phyloP scores from a whole-genome alignment of 2,329 filamentous ascomycete species.

The Alternaria postmessia region DNA sequence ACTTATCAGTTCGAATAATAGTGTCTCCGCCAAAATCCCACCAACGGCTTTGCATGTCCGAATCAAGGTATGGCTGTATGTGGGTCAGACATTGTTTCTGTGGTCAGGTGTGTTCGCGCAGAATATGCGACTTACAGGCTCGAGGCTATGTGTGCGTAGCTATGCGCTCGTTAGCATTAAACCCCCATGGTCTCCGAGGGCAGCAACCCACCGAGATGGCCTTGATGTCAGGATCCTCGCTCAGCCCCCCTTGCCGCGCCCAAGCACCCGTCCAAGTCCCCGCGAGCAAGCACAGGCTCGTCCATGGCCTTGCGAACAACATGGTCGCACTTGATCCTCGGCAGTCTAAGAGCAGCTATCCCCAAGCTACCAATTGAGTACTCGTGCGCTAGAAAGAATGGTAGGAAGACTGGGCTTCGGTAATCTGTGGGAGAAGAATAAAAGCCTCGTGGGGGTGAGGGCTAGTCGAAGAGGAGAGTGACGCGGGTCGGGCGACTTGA shows the following conservation, averaged over 20 bases:
- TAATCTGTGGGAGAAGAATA: conserved; percentile 29
- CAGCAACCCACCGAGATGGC: conserved; percentile 67
- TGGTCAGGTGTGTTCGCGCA: background rate
- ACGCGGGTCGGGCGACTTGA: conserved; percentile 36
- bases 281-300: conserved; percentile 49
- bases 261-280: conserved; percentile 42
- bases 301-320: conserved; percentile 47
- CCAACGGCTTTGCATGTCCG: conserved; percentile 98
- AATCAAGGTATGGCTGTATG: conserved; percentile 88
- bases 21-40: conserved; percentile 98
- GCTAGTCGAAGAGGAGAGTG: conserved; percentile 37
- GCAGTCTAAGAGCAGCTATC: conserved; percentile 26
- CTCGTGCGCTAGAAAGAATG: conserved; percentile 36
- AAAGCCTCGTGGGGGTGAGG: conserved; percentile 17
- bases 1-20: conserved; percentile 78
- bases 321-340: conserved; percentile 36
- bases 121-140: conserved; percentile 68
- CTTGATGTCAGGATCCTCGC: conserved; percentile 62
- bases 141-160: conserved; percentile 87
- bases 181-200: conserved; percentile 6
- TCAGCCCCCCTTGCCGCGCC: conserved; percentile 41
- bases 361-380: conserved; percentile 17
- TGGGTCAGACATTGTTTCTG: conserved; percentile 20
- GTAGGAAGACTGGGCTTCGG: conserved; percentile 35
- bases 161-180: conserved; percentile 51